These are phyloP conservation scores for Epichloe sp. DNA, from an alignment of 2,329 filamentous ascomycete species.

Conservation along the genomic window DNA sequence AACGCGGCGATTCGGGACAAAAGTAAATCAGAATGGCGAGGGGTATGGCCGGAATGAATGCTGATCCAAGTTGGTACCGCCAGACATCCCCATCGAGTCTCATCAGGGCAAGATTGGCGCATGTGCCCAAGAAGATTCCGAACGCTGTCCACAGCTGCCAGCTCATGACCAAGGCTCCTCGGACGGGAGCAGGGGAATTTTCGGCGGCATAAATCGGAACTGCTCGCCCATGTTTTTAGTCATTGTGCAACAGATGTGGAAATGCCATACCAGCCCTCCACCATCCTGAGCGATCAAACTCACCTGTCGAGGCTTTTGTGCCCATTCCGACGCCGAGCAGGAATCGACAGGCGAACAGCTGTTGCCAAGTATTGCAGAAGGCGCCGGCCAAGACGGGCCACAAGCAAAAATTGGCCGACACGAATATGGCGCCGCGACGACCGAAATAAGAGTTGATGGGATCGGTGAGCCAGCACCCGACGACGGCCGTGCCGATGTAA, in stretches of 20 bases:
- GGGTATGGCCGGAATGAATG: constrained; percentile 47
- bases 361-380: constrained; percentile 58
- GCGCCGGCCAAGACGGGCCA: constrained; percentile 58
- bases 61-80: constrained; percentile 51
- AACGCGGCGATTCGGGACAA: constrained; percentile 53
- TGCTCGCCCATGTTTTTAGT: background rate
- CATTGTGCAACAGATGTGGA: background rate
- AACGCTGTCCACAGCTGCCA: constrained; percentile 61
- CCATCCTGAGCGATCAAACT: constrained; percentile 7
- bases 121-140: constrained; percentile 48
- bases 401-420: constrained; percentile 60
- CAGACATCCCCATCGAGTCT: constrained; percentile 31
- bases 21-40: constrained; percentile 46
- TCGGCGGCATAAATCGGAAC: constrained; percentile 69
- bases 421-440: constrained; percentile 47
- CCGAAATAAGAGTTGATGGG: constrained; percentile 38
- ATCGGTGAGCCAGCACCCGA: constrained; percentile 55
- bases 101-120: constrained; percentile 39
- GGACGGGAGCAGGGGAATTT: constrained; percentile 53
- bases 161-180: constrained; percentile 69
- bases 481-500: constrained; percentile 33
- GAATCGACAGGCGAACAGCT: constrained; percentile 58
- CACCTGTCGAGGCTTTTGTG: constrained; percentile 51
- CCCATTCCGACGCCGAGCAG: constrained; percentile 68
- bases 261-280: background rate